Evolutionary conservation across 1,284 basidiomycete species (phyloP), one percentile per base, ranked within the genome.

Genomic region (Kwoniella shivajii): DNA sequence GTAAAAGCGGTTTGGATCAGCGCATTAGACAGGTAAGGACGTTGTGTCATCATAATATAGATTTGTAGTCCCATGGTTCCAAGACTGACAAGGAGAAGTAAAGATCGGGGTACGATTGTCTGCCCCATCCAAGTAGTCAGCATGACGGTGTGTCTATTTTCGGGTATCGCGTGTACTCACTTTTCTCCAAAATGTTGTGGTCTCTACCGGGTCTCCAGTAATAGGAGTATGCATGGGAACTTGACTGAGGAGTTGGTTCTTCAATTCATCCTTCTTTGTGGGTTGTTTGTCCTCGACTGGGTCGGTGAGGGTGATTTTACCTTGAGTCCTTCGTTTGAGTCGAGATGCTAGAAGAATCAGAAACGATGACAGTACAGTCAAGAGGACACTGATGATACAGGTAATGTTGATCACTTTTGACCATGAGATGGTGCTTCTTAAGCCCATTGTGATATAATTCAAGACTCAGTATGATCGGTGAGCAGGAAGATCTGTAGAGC

Each of bases 191-290:
- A 71, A 71, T 16, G 18, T 36, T 1, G 29, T 22, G 10, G 60
- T 36, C 11, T 67, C 43, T 2, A 67, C 56, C 4, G 64, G 63
- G 9, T 64, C 60, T 2, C 67, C 69, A 38, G 68, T 57, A n/a
- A 57, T 44, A 14, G 47, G 18, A 13, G 39, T 27, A n/a, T 59
- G 42, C 31, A 4, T 22, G 3, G 29, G 30, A 14, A 57, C 56
- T 38, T 57, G 56, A 3, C 49, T 33, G 14, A 38, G 30, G 16
- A 57, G 22, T 6, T 20, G 52, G 10, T 14, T n/a, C 16, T 51
- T 41, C n/a, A 53, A 44, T 22, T 26, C 31, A 18, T 57, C 56
- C 30, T 53, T 57, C n/a, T 49, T 52, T 3, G 50, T 48, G 6
- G 18, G 33, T 29, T 16, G 26, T 20, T 14, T 5, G 9, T 33